Conservation (phyloP, 73 alveolate species). For the Tetrahymena malaccensis region DNA sequence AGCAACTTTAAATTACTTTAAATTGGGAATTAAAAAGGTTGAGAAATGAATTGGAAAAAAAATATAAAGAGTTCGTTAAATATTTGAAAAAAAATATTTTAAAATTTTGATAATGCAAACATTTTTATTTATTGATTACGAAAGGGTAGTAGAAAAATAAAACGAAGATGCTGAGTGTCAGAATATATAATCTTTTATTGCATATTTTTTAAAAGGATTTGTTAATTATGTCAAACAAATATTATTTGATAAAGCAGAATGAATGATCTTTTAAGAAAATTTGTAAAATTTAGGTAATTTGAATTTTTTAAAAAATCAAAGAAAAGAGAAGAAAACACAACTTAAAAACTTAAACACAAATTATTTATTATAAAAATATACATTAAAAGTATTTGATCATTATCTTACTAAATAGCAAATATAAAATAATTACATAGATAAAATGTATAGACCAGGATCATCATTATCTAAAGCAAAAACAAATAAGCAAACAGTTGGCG, state of each 20-base stretch:
- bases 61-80: no score
- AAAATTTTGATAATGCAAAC: not conserved
- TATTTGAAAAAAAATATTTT: no score
- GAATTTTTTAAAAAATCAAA: not conserved
- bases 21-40: no score
- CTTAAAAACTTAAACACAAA: not conserved
- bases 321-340: not conserved
- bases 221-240: not conserved
- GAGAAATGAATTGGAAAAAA: no score
- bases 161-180: not conserved
- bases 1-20: no score
- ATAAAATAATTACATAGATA: not conserved
- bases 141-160: not conserved
- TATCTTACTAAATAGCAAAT: not conserved
- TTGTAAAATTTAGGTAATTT: not conserved
- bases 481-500: conserved; percentile 2
- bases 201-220: not conserved
- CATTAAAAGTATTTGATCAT: not conserved
- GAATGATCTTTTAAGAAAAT: not conserved
- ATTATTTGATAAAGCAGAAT: not conserved
- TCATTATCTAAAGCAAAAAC: conserved; percentile 29
- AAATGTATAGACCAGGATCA: conserved; percentile 40
- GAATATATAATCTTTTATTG: not conserved
- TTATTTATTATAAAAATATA: not conserved
- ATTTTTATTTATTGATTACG: no score